phyloP scores from a whole-genome alignment of 2,329 filamentous ascomycete species.

The Cercospora citrullina region DNA sequence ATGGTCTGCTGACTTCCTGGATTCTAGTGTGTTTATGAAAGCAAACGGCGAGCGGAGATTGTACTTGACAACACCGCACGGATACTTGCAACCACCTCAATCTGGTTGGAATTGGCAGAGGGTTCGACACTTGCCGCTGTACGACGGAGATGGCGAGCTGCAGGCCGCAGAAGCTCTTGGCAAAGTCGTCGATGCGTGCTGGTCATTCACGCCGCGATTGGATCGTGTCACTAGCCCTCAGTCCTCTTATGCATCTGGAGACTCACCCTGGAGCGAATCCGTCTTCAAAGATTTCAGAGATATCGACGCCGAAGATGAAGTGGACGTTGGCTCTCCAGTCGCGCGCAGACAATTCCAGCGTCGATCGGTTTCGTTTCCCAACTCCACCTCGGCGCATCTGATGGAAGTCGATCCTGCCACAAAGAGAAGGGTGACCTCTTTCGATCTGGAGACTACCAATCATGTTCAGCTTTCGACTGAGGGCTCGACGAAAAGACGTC shows the following conservation, averaged over 20 bases:
- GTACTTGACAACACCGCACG: conserved; percentile 73
- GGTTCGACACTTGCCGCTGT: conserved; percentile 60
- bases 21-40: conserved; percentile 72
- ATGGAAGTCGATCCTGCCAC: conserved; percentile 19
- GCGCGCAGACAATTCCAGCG: conserved; percentile 14
- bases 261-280: conserved; percentile 17
- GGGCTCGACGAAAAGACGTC: conserved; percentile 49
- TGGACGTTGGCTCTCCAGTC: conserved; percentile 17
- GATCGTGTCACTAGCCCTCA: conserved; percentile 57
- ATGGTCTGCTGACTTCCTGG: conserved; percentile 71
- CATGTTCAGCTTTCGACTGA: conserved; percentile 26
- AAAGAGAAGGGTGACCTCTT: conserved; percentile 37
- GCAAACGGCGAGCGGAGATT: conserved; percentile 62
- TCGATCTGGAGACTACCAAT: conserved; percentile 31
- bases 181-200: conserved; percentile 50
- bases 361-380: conserved; percentile 33
- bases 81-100: conserved; percentile 67
- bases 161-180: conserved; percentile 58
- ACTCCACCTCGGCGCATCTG: conserved; percentile 24
- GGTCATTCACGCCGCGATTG: conserved; percentile 65
- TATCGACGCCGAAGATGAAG: conserved; percentile 12
- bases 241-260: conserved; percentile 49
- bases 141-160: conserved; percentile 52
- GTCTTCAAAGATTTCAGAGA: conserved; percentile 9
- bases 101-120: conserved; percentile 69